These are phyloP conservation scores for Sextonia rubra DNA, from an alignment of 164 flowering plant genomes.

Conservation along the genomic window DNA sequence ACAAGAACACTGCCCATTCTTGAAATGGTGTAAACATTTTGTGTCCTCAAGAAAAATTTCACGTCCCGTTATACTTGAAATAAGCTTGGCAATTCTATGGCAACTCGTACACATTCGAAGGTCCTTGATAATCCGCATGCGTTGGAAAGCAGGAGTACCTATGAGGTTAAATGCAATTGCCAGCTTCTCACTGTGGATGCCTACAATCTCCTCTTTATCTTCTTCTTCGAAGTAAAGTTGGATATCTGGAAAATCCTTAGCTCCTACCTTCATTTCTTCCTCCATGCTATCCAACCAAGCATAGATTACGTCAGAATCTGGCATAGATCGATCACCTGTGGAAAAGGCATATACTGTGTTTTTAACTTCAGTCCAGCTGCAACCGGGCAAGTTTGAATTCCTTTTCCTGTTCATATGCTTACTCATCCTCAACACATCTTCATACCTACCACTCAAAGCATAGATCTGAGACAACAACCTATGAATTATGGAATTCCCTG, in stretches of 20 bases:
- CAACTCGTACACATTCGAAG: slow-evolving; percentile 21
- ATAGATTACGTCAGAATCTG: slow-evolving; percentile 9
- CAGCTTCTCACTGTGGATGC: slow-evolving; percentile 29
- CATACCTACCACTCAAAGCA: slow-evolving; percentile 17
- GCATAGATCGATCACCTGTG: slow-evolving; percentile 18
- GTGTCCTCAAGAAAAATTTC: slow-evolving; percentile 28
- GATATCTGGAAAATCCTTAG: slow-evolving; percentile 6
- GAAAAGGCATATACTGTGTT: slow-evolving; percentile 15
- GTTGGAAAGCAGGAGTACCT: slow-evolving; percentile 7
- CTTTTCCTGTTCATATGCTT: slow-evolving; percentile 14
- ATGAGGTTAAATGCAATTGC: slow-evolving; percentile 27
- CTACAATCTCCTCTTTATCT: slow-evolving; percentile 23
- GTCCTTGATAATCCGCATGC: slow-evolving; percentile 24
- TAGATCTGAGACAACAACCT: slow-evolving; percentile 17
- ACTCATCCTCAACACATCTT: slow-evolving; percentile 12
- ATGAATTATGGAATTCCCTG: slow-evolving; percentile 6
- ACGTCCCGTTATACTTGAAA: slow-evolving; percentile 14
- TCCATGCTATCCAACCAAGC: slow-evolving; percentile 10
- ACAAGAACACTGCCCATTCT: slow-evolving; percentile 29
- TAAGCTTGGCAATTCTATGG: slow-evolving; percentile 19
- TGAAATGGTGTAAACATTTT: slow-evolving; percentile 22
- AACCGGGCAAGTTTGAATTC: slow-evolving; percentile 8
- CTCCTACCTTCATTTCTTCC: slow-evolving; percentile 6
- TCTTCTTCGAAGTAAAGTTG: slow-evolving; percentile 22
- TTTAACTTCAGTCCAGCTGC: slow-evolving; percentile 17